These are phyloP conservation scores for Solanum tarapatanum DNA, from an alignment of 257 asterid species.

Conservation along the genomic window DNA sequence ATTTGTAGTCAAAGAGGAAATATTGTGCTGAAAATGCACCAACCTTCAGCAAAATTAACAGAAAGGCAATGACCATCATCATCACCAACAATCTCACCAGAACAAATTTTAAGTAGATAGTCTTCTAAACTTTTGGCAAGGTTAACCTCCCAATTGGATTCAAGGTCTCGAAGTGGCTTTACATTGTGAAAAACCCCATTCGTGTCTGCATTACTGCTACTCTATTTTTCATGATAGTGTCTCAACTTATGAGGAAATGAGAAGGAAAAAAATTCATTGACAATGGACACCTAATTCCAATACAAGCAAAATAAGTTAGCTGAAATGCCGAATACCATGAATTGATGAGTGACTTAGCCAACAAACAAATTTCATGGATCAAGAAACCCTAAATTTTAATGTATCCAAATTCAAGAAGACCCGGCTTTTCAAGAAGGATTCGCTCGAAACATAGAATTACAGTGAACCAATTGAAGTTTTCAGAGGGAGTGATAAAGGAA, in stretches of 20 bases:
- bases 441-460: neutral
- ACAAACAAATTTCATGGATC: neutral
- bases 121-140: conserved; percentile 66
- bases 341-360: neutral
- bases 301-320: neutral
- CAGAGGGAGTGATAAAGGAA: neutral
- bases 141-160: neutral
- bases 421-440: neutral
- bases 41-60: conserved; percentile 92
- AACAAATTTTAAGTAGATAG: conserved; percentile 67
- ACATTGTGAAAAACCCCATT: conserved; percentile 42
- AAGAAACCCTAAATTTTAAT: neutral
- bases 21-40: neutral
- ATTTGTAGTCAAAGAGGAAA: neutral
- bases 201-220: conserved; percentile 11
- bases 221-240: conserved; percentile 29
- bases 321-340: neutral
- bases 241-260: conserved; percentile 18
- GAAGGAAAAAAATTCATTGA: neutral
- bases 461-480: neutral
- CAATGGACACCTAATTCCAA: neutral
- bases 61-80: conserved; percentile 31
- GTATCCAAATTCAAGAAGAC: neutral
- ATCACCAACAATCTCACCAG: conserved; percentile 49
- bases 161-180: conserved; percentile 69